phyloP scores from a whole-genome alignment of 345 rosid species.

The Sonneratia caseolaris region DNA sequence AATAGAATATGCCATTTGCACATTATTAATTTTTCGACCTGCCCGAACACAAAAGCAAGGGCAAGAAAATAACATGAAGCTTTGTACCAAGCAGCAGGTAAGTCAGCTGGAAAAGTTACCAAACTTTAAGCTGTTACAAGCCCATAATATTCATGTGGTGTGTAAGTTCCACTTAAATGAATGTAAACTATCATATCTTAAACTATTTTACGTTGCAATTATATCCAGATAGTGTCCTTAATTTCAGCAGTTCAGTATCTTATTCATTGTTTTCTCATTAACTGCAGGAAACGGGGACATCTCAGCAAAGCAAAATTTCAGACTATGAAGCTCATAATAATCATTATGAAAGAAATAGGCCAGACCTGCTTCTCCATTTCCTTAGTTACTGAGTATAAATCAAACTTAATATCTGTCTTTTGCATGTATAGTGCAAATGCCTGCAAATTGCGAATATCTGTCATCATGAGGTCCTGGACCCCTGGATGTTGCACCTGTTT shows the following conservation, averaged over 20 bases:
- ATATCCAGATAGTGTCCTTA: no score
- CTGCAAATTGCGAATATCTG: constrained; percentile 83
- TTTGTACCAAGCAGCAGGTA: no score
- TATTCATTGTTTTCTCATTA: not conserved
- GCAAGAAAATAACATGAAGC: no score
- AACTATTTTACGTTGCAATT: no score
- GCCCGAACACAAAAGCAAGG: no score
- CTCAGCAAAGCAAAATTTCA: constrained; percentile 1
- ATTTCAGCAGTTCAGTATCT: not conserved
- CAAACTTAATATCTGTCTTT: constrained; percentile 82
- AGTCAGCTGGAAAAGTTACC: no score
- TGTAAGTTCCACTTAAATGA: no score
- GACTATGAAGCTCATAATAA: not conserved
- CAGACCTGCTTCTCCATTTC: constrained; percentile 95
- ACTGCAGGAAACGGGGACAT: not conserved
- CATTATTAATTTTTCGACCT: no score
- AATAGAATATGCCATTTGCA: no score
- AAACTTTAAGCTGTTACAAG: no score
- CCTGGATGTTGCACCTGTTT: constrained; percentile 95
- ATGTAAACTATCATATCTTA: no score
- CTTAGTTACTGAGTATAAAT: constrained; percentile 64
- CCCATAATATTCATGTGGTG: no score
- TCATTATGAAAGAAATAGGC: not conserved
- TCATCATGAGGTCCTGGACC: constrained; percentile 81
- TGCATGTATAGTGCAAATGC: constrained; percentile 88